A percentile compares a stretch with the other conserved stretches of the same genome.
phyloP scores from a whole-genome alignment of 257 asterid genomes.

The Phtheirospermum japonicum region DNA sequence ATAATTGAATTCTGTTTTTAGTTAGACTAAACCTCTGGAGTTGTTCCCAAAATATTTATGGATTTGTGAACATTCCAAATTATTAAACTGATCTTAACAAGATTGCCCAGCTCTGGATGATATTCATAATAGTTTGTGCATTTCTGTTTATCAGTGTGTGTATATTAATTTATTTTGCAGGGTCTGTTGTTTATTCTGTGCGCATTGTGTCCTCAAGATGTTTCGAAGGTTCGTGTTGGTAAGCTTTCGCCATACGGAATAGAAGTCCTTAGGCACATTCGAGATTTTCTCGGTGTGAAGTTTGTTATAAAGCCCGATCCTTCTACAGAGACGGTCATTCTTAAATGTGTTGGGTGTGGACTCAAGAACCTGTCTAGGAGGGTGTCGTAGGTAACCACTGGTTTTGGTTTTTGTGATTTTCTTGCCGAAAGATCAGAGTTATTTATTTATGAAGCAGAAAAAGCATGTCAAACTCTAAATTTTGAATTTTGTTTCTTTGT shows the following conservation, averaged over 20 bases:
- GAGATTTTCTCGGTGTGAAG: conserved; percentile 71
- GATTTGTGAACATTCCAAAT: not conserved
- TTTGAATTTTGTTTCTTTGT: not conserved
- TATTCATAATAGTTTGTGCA: not conserved
- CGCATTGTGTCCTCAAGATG: conserved; percentile 84
- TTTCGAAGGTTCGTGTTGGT: conserved; percentile 86
- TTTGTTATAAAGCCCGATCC: conserved; percentile 80
- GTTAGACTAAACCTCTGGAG: not conserved
- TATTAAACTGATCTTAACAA: not conserved
- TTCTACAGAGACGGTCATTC: conserved; percentile 66
- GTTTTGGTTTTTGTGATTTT: not conserved
- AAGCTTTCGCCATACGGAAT: conserved; percentile 77
- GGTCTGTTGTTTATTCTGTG: conserved; percentile 86
- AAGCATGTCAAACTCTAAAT: not conserved
- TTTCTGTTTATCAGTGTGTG: not conserved
- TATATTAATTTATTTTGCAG: conserved; percentile 37
- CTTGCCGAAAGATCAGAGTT: not conserved
- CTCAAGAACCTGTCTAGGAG: conserved; percentile 80
- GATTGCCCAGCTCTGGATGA: too few relatives aligned
- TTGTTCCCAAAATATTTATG: not conserved
- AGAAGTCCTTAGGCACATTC: conserved; percentile 61
- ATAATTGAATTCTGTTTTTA: not conserved
- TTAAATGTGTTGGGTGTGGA: conserved; percentile 85
- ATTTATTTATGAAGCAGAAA: not conserved
- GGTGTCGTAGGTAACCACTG: conserved; percentile 41